These are phyloP conservation scores for Colletotrichum viniferum DNA, from an alignment of 2,329 filamentous ascomycete species.

Conservation along the genomic window DNA sequence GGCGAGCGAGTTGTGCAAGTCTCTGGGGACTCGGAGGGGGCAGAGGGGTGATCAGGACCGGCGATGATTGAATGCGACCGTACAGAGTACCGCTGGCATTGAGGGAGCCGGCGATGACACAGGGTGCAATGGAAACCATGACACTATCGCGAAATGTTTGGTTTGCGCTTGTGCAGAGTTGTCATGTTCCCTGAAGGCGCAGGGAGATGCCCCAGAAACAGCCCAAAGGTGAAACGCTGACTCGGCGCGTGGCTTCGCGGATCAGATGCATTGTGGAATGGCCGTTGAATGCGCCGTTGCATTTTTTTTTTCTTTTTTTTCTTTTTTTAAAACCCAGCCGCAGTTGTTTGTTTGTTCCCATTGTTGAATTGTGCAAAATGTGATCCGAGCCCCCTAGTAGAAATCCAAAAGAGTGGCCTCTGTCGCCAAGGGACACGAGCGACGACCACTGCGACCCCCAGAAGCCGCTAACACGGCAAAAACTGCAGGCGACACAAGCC, in stretches of 20 bases:
- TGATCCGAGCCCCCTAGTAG: slow-evolving; percentile 2
- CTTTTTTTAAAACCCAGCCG: too few species aligned
- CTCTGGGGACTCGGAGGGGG: not conserved
- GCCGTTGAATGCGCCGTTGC: slow-evolving; percentile 1
- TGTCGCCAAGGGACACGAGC: not conserved
- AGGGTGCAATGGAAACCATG: not conserved
- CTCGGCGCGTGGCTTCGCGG: not conserved
- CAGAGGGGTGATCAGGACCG: not conserved
- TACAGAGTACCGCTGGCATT: not conserved
- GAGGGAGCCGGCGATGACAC: not conserved
- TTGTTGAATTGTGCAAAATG: slow-evolving; percentile 7
- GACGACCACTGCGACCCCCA: not conserved
- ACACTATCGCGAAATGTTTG: slow-evolving; percentile 10
- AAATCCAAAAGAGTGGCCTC: not conserved
- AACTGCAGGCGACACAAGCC: not conserved
- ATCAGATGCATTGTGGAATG: slow-evolving; percentile 12
- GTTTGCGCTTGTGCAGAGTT: not conserved
- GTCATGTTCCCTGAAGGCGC: not conserved
- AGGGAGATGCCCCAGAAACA: slow-evolving; percentile 2
- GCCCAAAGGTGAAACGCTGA: slow-evolving; percentile 12
- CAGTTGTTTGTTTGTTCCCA: not conserved
- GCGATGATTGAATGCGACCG: not conserved
- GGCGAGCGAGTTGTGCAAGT: not conserved
- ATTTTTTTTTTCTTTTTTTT: not conserved
- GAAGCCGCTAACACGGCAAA: slow-evolving; percentile 7